Percentiles rank a stretch among this genome's conserved stretches.
phyloP scores from a whole-genome alignment of 2,329 filamentous ascomycete genomes.

The Beauveria scarabaeidicola region DNA sequence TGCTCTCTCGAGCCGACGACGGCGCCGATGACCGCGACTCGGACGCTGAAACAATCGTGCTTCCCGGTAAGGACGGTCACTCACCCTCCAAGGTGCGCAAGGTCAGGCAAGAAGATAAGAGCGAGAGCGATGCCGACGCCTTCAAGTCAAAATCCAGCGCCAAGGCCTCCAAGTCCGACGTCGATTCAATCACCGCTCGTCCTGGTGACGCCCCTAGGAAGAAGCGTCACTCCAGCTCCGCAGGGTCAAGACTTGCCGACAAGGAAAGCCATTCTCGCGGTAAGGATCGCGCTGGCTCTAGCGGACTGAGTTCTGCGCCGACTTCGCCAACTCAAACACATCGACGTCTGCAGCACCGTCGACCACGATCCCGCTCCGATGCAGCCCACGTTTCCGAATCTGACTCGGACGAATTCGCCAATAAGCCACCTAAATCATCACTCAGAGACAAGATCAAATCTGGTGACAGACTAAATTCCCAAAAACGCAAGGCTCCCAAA shows the following conservation, averaged over 20 bases:
- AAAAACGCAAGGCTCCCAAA: conserved; percentile 47
- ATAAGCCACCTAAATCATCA: conserved; percentile 31
- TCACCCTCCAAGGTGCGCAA: conserved; percentile 57
- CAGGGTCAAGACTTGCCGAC: conserved; percentile 24
- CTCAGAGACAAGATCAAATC: conserved; percentile 39
- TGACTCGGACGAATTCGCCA: conserved; percentile 45
- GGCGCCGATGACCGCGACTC: conserved; percentile 51
- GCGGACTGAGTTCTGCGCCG: conserved; percentile 50
- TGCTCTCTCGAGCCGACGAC: conserved; percentile 27
- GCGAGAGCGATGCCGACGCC: conserved; percentile 43
- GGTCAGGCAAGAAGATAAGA: conserved; percentile 56
- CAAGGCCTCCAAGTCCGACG: conserved; percentile 25
- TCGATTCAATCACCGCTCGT: conserved; percentile 24
- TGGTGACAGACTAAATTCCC: conserved; percentile 36
- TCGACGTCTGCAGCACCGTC: conserved; percentile 25
- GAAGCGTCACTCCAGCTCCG: conserved; percentile 34
- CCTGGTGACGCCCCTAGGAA: conserved; percentile 30
- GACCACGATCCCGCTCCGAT: conserved; percentile 26
- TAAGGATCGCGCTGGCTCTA: conserved; percentile 40
- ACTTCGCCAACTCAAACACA: conserved; percentile 41
- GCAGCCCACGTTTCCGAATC: conserved; percentile 41
- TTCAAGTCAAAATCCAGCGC: conserved; percentile 25
- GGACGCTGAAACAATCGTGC: conserved; percentile 63
- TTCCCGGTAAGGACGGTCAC: conserved; percentile 56
- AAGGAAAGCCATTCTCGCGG: conserved; percentile 31